Conservation (phyloP, 2,329 filamentous ascomycete genomes). For the Scortechinia acanthostroma region DNA sequence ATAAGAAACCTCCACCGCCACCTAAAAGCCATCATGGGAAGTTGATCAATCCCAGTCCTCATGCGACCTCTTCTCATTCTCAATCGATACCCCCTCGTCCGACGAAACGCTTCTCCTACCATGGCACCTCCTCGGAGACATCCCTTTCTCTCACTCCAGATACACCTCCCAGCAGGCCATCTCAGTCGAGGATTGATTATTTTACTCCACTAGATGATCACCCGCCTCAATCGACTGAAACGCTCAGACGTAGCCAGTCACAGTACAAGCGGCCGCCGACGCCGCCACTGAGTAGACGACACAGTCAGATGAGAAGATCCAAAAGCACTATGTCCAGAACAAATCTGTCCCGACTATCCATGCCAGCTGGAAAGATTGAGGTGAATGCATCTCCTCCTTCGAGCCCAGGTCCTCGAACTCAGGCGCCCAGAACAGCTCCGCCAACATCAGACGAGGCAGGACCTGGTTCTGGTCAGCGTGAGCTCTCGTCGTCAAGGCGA, state of each 20-base stretch:
- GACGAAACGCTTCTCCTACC: not conserved
- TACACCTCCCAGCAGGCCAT: not conserved
- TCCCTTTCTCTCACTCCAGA: too few relatives aligned
- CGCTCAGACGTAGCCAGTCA: not conserved
- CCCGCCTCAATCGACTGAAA: not conserved
- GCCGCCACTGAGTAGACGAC: not conserved
- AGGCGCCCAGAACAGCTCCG: too few relatives aligned
- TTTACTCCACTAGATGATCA: too few relatives aligned
- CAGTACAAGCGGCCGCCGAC: not conserved
- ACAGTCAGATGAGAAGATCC: not conserved
- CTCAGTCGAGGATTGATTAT: not conserved
- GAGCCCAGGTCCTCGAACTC: not conserved
- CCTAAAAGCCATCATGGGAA: constrained; percentile 2
- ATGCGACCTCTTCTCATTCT: not conserved
- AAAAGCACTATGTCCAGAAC: not conserved
- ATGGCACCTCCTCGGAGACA: not conserved
- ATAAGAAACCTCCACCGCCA: constrained; percentile 1
- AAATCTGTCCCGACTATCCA: not conserved
- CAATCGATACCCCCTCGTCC: not conserved
- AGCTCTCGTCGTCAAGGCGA: too few relatives aligned
- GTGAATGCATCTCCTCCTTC: not conserved
- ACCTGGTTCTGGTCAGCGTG: too few relatives aligned
- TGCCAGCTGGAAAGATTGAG: not conserved
- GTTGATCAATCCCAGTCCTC: not conserved
- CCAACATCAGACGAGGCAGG: too few relatives aligned